Evolutionary conservation across 1,284 basidiomycete genomes (phyloP).

Genomic region (Puccinia triticina): DNA sequence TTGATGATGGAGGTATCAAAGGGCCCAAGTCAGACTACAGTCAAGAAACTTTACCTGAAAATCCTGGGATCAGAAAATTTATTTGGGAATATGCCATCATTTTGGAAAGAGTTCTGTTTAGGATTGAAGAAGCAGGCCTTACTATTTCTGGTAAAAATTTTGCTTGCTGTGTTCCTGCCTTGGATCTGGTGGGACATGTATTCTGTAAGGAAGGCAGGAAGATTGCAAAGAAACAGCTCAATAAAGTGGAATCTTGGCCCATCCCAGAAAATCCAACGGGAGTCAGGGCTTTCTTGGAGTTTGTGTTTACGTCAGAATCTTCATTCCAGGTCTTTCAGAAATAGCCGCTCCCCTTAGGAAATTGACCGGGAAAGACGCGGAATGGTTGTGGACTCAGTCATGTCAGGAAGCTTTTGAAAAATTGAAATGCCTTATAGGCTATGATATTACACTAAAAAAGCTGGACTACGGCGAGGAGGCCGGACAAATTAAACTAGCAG

Average conservation of each 20-base stretch:
- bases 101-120: conserved; percentile 24
- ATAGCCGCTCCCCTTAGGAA: neutral
- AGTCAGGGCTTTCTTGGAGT: conserved; percentile 19
- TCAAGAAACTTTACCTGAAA: conserved; percentile 11
- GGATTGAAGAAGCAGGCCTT: conserved; percentile 30
- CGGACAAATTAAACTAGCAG: conserved; percentile 21
- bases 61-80: conserved; percentile 26
- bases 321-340: conserved; percentile 13
- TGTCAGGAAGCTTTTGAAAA: conserved; percentile 19
- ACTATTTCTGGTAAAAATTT: conserved; percentile 1
- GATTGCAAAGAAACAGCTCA: conserved; percentile 3
- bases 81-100: conserved; percentile 34
- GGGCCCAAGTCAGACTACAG: conserved; percentile 8
- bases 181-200: conserved; percentile 28
- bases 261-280: neutral
- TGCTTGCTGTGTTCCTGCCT: conserved; percentile 17
- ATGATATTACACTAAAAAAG: conserved; percentile 20
- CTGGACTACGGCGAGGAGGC: conserved; percentile 9
- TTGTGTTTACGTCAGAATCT: conserved; percentile 30
- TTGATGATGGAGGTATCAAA: conserved; percentile 48
- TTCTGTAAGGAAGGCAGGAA: conserved; percentile 15
- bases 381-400: conserved; percentile 5
- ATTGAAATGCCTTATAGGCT: conserved; percentile 2
- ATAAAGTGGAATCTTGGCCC: conserved; percentile 13
- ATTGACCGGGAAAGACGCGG: neutral